Base-by-base conservation (phyloP, 176 grass and related monocot species). In the Triticum monococcum region DNA sequence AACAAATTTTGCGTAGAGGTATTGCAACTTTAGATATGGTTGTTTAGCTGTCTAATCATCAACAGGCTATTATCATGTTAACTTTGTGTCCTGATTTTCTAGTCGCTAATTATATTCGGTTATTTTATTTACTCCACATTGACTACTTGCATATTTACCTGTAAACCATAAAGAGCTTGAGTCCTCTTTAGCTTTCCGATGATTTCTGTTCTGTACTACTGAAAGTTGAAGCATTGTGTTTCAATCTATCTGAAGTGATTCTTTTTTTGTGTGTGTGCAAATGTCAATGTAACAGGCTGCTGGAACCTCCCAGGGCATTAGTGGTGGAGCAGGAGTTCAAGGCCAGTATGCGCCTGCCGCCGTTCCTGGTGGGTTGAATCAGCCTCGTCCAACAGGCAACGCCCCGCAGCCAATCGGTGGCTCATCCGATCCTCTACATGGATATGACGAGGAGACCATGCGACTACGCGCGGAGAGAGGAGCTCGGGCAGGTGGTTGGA, bases 401-500 rank as follows among this genome's bases (percentile, higher is more conserved):
- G 76, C 80, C 22, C 85, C 85, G 1, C 94, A 96, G 70, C 88
- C 92, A 43, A 72, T 94, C 1, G 88, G 87, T 14, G 69, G 85
- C 65, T 14, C 79, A 38, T 40, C 76, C 5, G 93, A 90, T 72
- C 86, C 65, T 75, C 88, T 93, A 46, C 94, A 92, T 85, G 93
- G 87, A 64, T 84, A 94, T 24, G 94, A 98, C 3, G 90, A 98
- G 82, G 90, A 91, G 59, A 90, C 81, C 25, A 91, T 84, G 85
- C 91, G 86, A 80, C 70, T 94, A 13, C 86, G 83, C 1, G 88
- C 90, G 1, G 88, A 90, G 80, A 88, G 90, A 78, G 88, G 86
- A 30, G 89, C 88, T 17, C 86, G 92, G 80, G 97, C 97, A 67
- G 94, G 97, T 10, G 97, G 96, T 54, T 98, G 97, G 97, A 92